These are phyloP conservation scores for Areca catechu DNA, from an alignment of 176 grass and related monocot species.

Conservation along the genomic window DNA sequence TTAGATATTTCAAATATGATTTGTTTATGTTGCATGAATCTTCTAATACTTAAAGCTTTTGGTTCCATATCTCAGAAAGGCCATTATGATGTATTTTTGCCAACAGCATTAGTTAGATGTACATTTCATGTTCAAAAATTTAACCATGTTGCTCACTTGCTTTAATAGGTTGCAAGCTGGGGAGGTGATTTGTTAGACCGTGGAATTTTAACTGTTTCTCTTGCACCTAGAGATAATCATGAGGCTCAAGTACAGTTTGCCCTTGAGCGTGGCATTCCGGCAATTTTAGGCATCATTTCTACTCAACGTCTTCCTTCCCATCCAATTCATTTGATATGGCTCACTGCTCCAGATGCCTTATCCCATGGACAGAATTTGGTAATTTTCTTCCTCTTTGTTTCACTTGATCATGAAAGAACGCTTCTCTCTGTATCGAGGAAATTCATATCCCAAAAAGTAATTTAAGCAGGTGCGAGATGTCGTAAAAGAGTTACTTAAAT, in stretches of 20 bases:
- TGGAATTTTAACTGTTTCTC: conserved; percentile 66
- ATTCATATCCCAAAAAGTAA: no score
- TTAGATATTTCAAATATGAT: no score
- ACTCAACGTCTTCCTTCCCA: conserved; percentile 83
- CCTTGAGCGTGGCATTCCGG: conserved; percentile 92
- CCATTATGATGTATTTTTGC: no score
- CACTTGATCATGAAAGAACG: no score
- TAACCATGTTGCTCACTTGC: conserved; percentile 1
- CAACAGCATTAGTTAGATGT: no score
- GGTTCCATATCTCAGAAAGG: no score
- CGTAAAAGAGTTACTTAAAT: no score
- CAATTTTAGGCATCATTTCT: conserved; percentile 86
- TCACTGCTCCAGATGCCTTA: conserved; percentile 86
- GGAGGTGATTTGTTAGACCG: conserved; percentile 76
- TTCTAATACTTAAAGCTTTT: no score
- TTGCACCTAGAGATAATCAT: conserved; percentile 88
- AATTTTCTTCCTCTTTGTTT: conserved; percentile 6
- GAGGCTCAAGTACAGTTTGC: conserved; percentile 99
- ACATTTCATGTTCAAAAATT: no score
- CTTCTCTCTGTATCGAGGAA: no score
- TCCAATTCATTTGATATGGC: conserved; percentile 75
- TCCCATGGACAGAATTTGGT: conserved; percentile 86
- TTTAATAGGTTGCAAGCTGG: conserved; percentile 64
- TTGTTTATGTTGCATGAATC: no score
- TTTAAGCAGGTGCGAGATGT: no score